Evolutionary conservation across 441 rosid species (phyloP).

Genomic region (Adansonia gregorii): DNA sequence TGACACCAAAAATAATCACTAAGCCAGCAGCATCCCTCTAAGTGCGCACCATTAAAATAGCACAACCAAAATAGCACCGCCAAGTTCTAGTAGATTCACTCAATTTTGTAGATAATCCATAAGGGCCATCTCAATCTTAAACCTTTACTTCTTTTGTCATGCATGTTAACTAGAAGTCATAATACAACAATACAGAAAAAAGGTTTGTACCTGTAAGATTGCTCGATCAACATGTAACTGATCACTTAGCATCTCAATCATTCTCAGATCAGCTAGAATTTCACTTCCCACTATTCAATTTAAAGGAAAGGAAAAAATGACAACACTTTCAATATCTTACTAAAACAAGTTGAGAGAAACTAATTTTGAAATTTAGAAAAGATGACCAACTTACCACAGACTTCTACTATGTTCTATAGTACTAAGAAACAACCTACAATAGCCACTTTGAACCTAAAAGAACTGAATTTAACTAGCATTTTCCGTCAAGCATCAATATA

Average conservation of each 20-base stretch:
- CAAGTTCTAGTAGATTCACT: background rate
- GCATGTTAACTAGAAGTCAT: background rate
- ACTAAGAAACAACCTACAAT: no score
- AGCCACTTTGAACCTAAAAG: no score
- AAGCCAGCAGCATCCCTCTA: background rate
- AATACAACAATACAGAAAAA: background rate
- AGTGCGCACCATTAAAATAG: background rate
- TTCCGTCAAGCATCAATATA: no score
- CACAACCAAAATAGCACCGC: background rate
- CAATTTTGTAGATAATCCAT: background rate
- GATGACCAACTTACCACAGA: no score
- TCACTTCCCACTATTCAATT: conserved; percentile 81
- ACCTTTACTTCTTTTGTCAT: background rate
- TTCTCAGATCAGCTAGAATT: conserved; percentile 97
- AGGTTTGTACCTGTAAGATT: conserved; percentile 76
- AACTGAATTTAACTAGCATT: no score
- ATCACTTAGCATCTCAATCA: conserved; percentile 89
- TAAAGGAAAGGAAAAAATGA: conserved; percentile 29
- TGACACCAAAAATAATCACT: background rate
- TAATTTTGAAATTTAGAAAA: no score
- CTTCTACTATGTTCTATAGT: no score
- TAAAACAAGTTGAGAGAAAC: background rate
- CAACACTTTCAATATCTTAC: conserved; percentile 24
- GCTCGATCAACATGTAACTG: conserved; percentile 96
- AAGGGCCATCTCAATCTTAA: background rate